These are phyloP conservation scores for Chrysopogon serrulatus DNA, from an alignment of 176 grass and related monocot genomes.

Conservation along the genomic window DNA sequence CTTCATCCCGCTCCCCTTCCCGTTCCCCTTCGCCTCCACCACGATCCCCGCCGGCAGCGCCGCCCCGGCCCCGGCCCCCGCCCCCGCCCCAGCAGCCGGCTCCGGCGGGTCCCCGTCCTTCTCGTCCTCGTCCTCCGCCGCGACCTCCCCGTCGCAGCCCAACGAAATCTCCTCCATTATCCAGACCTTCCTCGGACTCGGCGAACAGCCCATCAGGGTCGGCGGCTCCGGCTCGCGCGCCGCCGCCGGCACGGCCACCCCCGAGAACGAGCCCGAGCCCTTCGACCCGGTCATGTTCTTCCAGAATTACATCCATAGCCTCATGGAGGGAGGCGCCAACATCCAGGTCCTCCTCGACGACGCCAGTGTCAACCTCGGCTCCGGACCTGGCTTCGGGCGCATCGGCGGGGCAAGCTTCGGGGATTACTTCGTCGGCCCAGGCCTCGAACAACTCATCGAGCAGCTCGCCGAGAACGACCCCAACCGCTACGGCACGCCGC, in stretches of 20 bases:
- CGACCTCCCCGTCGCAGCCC: constrained; percentile 19
- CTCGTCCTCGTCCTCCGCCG: constrained; percentile 37
- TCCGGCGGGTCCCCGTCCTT: constrained; percentile 21
- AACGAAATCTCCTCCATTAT: constrained; percentile 39
- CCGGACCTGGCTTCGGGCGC: constrained; percentile 36
- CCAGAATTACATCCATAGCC: too few relatives aligned
- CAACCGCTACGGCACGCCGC: constrained; percentile 86
- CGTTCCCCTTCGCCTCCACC: constrained; percentile 25
- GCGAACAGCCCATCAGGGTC: background rate
- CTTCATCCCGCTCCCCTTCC: constrained; percentile 55
- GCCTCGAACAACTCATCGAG: constrained; percentile 89
- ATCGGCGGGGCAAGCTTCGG: constrained; percentile 69
- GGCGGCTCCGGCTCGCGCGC: constrained; percentile 18
- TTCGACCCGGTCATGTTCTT: constrained; percentile 70
- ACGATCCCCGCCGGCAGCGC: background rate
- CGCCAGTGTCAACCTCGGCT: constrained; percentile 33
- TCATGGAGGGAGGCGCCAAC: too few relatives aligned
- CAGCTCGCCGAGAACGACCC: constrained; percentile 95
- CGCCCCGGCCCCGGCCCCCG: background rate
- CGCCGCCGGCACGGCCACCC: constrained; percentile 24
- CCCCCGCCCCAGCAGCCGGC: background rate
- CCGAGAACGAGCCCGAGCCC: constrained; percentile 49
- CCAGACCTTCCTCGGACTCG: constrained; percentile 38
- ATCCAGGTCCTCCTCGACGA: too few relatives aligned
- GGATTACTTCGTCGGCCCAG: constrained; percentile 89